phyloP scores from a whole-genome alignment of 2,329 filamentous ascomycete species.

The Corniculantispora saksenae region DNA sequence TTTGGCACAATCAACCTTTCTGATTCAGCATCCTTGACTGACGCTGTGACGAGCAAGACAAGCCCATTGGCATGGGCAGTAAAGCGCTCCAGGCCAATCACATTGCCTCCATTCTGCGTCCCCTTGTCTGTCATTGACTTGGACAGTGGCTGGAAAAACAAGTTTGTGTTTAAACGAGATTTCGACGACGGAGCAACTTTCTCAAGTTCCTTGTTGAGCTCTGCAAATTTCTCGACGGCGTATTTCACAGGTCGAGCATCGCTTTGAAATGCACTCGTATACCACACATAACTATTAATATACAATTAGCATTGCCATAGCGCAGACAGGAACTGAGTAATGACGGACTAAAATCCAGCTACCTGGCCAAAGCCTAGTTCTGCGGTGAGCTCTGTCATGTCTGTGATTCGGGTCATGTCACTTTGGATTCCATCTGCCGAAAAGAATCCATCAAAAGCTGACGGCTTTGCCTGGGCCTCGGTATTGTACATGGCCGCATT shows the following conservation, averaged over 20 bases:
- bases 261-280: slow-evolving; percentile 38
- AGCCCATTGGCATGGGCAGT: slow-evolving; percentile 31
- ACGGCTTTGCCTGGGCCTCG: neutral
- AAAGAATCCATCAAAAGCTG: neutral
- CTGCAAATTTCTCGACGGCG: slow-evolving; percentile 32
- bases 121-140: slow-evolving; percentile 33
- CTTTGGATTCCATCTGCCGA: slow-evolving; percentile 23
- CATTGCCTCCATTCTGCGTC: slow-evolving; percentile 34
- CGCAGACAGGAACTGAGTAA: neutral
- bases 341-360: slow-evolving; percentile 28
- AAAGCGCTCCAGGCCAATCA: slow-evolving; percentile 35
- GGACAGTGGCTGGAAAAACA: slow-evolving; percentile 37
- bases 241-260: slow-evolving; percentile 36
- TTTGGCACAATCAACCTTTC: slow-evolving; percentile 37
- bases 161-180: slow-evolving; percentile 12
- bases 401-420: slow-evolving; percentile 31
- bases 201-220: slow-evolving; percentile 31
- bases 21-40: slow-evolving; percentile 34
- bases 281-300: slow-evolving; percentile 35
- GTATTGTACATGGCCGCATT: neutral
- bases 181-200: slow-evolving; percentile 25
- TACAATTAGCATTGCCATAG: neutral
- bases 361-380: slow-evolving; percentile 34
- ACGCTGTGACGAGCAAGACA: slow-evolving; percentile 34
- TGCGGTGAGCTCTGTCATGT: slow-evolving; percentile 31